phyloP scores from a whole-genome alignment of 176 grass and related monocot genomes.

The Carex parvula region DNA sequence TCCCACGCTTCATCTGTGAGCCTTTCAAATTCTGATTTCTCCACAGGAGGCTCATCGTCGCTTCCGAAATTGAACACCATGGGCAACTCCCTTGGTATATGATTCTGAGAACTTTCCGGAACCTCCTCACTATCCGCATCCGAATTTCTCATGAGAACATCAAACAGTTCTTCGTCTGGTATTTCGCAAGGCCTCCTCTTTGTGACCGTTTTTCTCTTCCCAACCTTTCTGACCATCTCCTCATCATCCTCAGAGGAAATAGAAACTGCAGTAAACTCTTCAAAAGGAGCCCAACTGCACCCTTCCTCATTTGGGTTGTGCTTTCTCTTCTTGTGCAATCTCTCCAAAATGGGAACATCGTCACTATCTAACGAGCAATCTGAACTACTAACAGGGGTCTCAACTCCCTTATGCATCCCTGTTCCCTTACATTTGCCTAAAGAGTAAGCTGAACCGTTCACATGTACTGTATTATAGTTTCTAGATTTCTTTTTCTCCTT shows the following conservation, averaged over 20 bases:
- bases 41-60: neutral
- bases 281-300: neutral
- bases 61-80: conserved; percentile 6
- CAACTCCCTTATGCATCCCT: neutral
- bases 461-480: neutral
- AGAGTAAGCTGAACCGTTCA: neutral
- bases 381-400: neutral
- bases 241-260: neutral
- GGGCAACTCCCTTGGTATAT: neutral
- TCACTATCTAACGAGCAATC: neutral
- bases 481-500: neutral
- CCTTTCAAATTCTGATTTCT: neutral
- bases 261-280: neutral
- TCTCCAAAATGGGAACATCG: neutral
- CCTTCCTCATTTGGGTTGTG: neutral
- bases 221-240: neutral
- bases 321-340: neutral
- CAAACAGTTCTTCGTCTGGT: neutral
- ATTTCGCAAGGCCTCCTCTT: neutral
- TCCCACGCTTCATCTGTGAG: neutral
- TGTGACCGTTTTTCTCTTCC: neutral
- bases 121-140: neutral
- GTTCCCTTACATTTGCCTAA: neutral
- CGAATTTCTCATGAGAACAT: neutral
- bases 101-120: neutral